These are phyloP conservation scores for Daldinia grandis DNA, from an alignment of 495 filamentous ascomycete genomes.

Conservation along the genomic window DNA sequence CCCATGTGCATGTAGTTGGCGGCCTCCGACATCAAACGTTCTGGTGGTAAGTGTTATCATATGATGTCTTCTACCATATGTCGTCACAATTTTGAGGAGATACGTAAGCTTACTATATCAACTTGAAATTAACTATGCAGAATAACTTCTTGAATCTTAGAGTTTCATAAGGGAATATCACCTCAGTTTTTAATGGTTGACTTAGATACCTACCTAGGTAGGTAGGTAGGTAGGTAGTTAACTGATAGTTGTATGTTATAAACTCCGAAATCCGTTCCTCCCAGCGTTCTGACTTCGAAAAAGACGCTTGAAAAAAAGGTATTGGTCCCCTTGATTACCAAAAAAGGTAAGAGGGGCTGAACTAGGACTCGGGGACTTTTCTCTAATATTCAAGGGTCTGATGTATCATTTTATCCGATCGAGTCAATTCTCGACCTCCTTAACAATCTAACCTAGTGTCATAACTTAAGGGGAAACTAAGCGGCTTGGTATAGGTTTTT, in stretches of 20 bases:
- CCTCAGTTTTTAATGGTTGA: not conserved
- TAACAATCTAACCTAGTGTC: not conserved
- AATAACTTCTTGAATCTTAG: not conserved
- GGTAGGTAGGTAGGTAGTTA: no score
- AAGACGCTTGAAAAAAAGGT: not conserved
- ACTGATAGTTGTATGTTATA: not conserved
- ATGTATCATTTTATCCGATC: not conserved
- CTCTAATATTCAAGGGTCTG: slow-evolving; percentile 14
- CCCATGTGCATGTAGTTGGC: slow-evolving; percentile 16
- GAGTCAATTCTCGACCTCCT: not conserved
- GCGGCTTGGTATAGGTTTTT: slow-evolving; percentile 8
- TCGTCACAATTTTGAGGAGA: slow-evolving; percentile 4
- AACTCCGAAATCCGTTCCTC: not conserved
- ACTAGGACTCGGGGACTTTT: slow-evolving; percentile 19
- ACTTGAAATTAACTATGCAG: not conserved
- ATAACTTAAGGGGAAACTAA: slow-evolving; percentile 6
- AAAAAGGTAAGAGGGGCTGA: slow-evolving; percentile 34
- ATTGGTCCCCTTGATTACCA: slow-evolving; percentile 1
- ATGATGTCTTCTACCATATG: slow-evolving; percentile 25
- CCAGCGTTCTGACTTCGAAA: not conserved
- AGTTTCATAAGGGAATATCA: not conserved
- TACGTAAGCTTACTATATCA: slow-evolving; percentile 19
- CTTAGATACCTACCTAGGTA: no score
- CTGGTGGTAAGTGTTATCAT: slow-evolving; percentile 7
- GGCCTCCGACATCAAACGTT: slow-evolving; percentile 12